Conservation (phyloP, 768 basidiomycete species). For the Mrakia frigida region DNA sequence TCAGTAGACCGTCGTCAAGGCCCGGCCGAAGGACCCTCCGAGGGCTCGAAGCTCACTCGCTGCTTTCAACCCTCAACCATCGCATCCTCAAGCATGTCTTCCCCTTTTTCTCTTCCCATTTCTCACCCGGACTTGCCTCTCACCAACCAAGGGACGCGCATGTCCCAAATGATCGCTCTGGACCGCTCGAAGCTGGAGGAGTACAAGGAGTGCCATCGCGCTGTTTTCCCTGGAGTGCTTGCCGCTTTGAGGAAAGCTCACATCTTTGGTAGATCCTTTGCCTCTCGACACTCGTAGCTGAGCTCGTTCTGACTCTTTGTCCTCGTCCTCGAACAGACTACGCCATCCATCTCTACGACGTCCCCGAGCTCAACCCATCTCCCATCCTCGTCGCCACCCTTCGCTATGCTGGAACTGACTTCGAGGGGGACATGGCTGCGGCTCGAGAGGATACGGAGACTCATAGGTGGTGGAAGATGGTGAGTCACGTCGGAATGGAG, state of each 20-base stretch:
- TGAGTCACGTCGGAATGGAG: constrained; percentile 39
- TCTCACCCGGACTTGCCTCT: constrained; percentile 37
- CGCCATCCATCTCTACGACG: constrained; percentile 64
- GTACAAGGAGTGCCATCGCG: constrained; percentile 54
- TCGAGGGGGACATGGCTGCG: constrained; percentile 59
- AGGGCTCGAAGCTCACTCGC: background rate
- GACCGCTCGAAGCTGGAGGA: constrained; percentile 43
- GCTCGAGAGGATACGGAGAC: constrained; percentile 64
- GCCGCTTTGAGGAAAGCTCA: constrained; percentile 59
- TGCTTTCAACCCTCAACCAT: background rate
- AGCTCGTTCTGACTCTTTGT: background rate
- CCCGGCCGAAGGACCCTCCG: background rate
- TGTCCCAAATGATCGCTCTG: constrained; percentile 71
- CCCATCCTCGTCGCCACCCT: constrained; percentile 66
- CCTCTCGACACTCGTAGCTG: background rate
- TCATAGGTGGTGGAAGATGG: constrained; percentile 63
- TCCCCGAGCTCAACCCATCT: constrained; percentile 36
- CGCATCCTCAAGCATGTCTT: constrained; percentile 7
- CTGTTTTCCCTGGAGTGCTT: constrained; percentile 66
- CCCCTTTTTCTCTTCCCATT: constrained; percentile 13
- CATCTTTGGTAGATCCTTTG: constrained; percentile 46
- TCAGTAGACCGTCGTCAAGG: background rate
- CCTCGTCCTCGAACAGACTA: constrained; percentile 52
- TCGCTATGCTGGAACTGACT: constrained; percentile 66
- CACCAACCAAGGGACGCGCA: constrained; percentile 47